Conservation (phyloP, 2,329 filamentous ascomycete species). For the Fulvia fulva region DNA sequence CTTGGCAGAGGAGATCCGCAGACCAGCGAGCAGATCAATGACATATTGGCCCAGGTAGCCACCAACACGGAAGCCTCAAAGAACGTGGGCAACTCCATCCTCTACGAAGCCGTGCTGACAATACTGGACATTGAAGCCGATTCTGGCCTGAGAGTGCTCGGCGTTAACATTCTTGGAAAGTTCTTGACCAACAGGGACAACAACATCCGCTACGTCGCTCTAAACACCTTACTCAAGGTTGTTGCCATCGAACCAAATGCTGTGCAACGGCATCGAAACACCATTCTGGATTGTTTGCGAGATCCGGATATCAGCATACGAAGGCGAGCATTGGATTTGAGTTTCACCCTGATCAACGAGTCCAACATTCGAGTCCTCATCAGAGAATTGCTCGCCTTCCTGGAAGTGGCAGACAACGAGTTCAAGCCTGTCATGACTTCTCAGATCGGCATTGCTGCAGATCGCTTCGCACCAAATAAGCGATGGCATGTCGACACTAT, state of each 20-base stretch:
- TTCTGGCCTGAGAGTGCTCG: slow-evolving; percentile 85
- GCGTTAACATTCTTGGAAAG: slow-evolving; percentile 97
- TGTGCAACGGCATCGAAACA: slow-evolving; percentile 94
- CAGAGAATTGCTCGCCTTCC: slow-evolving; percentile 85
- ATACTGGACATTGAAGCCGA: slow-evolving; percentile 98
- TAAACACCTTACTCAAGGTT: slow-evolving; percentile 97
- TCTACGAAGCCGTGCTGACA: slow-evolving; percentile 94
- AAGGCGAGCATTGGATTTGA: slow-evolving; percentile 89
- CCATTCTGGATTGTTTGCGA: slow-evolving; percentile 89
- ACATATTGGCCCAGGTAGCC: slow-evolving; percentile 86
- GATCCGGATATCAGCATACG: slow-evolving; percentile 98
- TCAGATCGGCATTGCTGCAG: slow-evolving; percentile 94
- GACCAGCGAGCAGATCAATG: slow-evolving; percentile 96
- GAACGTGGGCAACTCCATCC: slow-evolving; percentile 96
- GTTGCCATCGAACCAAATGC: slow-evolving; percentile 97
- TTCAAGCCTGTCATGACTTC: slow-evolving; percentile 99
- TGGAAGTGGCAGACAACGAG: slow-evolving; percentile 96
- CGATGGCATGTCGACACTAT: slow-evolving; percentile 99
- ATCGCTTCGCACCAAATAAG: slow-evolving; percentile 94
- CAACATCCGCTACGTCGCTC: slow-evolving; percentile 95
- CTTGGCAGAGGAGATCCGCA: slow-evolving; percentile 80
- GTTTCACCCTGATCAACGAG: slow-evolving; percentile 97
- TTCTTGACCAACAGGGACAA: slow-evolving; percentile 98
- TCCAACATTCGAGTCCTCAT: slow-evolving; percentile 92
- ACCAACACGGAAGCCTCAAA: slow-evolving; percentile 98